Evolutionary conservation across 345 rosid genomes (phyloP).

Genomic region (Hypericum androsaemum): DNA sequence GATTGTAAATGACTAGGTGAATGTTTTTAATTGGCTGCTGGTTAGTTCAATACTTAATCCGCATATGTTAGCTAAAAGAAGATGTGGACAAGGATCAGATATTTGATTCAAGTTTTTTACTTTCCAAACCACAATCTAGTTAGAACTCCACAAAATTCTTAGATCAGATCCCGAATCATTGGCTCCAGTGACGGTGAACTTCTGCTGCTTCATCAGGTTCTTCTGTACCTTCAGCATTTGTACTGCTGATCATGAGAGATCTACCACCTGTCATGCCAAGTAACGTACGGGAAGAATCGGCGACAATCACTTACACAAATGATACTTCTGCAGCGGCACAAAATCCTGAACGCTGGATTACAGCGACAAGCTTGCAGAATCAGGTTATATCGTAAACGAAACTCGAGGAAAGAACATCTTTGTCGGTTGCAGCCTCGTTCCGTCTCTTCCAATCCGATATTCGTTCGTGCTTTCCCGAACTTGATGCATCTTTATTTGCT

Average conservation of each 20-base stretch:
- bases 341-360: slow-evolving; percentile 32
- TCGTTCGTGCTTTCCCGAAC: background rate
- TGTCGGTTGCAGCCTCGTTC: no score
- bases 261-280: slow-evolving; percentile 28
- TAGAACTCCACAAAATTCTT: no score
- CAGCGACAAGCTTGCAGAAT: slow-evolving; percentile 31
- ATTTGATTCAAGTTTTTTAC: no score
- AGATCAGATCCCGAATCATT: no score
- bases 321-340: slow-evolving; percentile 20
- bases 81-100: no score
- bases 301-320: slow-evolving; percentile 28
- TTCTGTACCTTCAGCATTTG: slow-evolving; percentile 51
- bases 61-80: no score
- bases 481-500: background rate
- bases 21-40: background rate
- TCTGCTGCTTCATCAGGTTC: slow-evolving; percentile 31
- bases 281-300: slow-evolving; percentile 29
- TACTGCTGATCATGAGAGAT: slow-evolving; percentile 56
- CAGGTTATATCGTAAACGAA: slow-evolving; percentile 23
- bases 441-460: background rate
- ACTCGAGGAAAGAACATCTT: no score
- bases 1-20: background rate
- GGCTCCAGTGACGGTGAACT: no score
- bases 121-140: no score
- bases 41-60: background rate